Percentiles rank a stretch among this genome's conserved stretches.
phyloP scores from a whole-genome alignment of 176 grass and related monocot genomes.

The Oryza nivara region DNA sequence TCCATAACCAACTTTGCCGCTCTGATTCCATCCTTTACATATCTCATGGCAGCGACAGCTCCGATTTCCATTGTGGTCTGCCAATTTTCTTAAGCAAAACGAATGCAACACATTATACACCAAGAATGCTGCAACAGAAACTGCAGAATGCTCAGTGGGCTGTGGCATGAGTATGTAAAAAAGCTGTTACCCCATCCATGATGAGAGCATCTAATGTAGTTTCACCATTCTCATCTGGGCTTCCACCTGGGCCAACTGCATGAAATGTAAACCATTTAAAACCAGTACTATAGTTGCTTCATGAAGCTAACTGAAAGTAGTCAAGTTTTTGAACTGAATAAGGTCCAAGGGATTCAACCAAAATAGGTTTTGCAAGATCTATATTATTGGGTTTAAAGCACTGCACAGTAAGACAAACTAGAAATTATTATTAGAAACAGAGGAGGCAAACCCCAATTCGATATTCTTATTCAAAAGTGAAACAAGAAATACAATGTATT shows the following conservation, averaged over 20 bases:
- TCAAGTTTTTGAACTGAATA: neutral
- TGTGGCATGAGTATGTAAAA: conserved; percentile 15
- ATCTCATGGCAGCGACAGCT: conserved; percentile 90
- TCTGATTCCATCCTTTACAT: conserved; percentile 85
- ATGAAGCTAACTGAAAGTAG: neutral
- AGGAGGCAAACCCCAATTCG: neutral
- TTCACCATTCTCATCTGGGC: conserved; percentile 92
- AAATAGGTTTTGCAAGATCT: neutral
- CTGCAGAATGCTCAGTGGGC: neutral
- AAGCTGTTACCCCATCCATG: conserved; percentile 87
- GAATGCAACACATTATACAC: conserved; percentile 37
- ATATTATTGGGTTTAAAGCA: neutral
- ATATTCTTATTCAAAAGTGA: neutral
- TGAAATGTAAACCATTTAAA: conserved; percentile 15
- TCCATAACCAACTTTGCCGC: conserved; percentile 90
- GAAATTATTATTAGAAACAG: neutral
- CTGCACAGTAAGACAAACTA: neutral
- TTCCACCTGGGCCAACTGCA: conserved; percentile 88
- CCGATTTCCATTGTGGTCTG: conserved; percentile 93
- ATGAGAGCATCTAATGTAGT: conserved; percentile 98
- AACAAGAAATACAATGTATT: conserved; percentile 5
- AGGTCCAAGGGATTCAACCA: neutral
- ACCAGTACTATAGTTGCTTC: neutral
- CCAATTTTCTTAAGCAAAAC: conserved; percentile 53
- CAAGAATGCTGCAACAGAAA: conserved; percentile 22